Evolutionary conservation across 495 filamentous ascomycete genomes (phyloP).

Genomic region (Clavariopsis aquatica): DNA sequence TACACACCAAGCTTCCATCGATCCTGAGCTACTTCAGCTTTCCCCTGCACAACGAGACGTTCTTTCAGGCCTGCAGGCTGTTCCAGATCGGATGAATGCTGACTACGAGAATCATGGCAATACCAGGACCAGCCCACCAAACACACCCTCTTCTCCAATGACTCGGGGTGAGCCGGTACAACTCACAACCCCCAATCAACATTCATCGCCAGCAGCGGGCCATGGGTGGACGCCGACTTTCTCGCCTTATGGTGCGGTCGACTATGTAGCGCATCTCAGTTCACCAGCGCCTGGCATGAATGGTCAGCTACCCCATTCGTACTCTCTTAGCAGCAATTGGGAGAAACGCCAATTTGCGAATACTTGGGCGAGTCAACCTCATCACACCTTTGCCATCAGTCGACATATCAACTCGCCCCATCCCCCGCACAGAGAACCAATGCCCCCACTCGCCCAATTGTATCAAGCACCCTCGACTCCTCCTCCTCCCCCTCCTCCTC

Average conservation of each 20-base stretch:
- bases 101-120: neutral
- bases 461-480: neutral
- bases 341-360: neutral
- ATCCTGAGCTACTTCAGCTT: neutral
- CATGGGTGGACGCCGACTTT: neutral
- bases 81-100: neutral
- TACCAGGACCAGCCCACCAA: neutral
- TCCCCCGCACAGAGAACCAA: neutral
- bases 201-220: neutral
- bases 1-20: neutral
- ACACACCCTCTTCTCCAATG: neutral
- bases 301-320: neutral
- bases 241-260: neutral
- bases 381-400: neutral
- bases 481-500: neutral
- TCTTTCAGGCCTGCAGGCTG: neutral
- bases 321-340: neutral
- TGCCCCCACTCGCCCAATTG: neutral
- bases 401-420: neutral
- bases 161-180: neutral
- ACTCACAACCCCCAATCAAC: neutral
- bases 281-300: neutral
- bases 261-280: neutral
- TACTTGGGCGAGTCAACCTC: neutral
- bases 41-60: neutral